Evolutionary conservation across 1,284 basidiomycete species (phyloP).

Genomic region (Cryptococcus jaspeensis): DNA sequence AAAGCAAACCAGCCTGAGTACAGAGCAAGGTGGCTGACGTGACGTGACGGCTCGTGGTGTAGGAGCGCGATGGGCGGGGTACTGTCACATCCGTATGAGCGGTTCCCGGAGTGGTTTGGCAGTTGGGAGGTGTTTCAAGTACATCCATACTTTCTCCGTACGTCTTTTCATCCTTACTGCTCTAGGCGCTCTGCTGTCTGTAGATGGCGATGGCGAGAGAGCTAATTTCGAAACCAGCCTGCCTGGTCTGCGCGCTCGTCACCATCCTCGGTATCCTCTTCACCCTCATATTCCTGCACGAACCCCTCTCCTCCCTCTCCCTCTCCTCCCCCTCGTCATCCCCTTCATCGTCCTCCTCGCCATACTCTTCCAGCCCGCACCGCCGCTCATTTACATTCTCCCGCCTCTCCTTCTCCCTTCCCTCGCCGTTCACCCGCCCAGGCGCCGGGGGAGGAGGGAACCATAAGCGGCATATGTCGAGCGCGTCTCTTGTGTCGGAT

Average conservation of each 20-base stretch:
- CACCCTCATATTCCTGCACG: constrained; percentile 46
- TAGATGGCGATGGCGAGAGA: not conserved
- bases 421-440: not conserved
- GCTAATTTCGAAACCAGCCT: constrained; percentile 31
- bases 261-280: constrained; percentile 52
- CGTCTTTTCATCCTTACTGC: too few species aligned
- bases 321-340: not conserved
- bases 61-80: constrained; percentile 41
- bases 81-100: constrained; percentile 52
- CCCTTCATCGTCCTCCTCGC: not conserved
- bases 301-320: constrained; percentile 28
- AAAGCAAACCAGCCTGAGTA: too few species aligned
- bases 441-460: not conserved
- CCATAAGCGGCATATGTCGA: constrained; percentile 13
- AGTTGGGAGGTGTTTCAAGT: constrained; percentile 38
- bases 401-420: constrained; percentile 3
- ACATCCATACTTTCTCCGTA: constrained; percentile 54
- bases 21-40: not conserved
- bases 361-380: not conserved
- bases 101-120: constrained; percentile 51
- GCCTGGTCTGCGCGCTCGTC: constrained; percentile 47
- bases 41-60: constrained; percentile 1
- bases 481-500: constrained; percentile 12
- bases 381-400: not conserved
- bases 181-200: not conserved